Conservation (phyloP, 768 basidiomycete genomes). For the Leccinum subtestaceum region DNA sequence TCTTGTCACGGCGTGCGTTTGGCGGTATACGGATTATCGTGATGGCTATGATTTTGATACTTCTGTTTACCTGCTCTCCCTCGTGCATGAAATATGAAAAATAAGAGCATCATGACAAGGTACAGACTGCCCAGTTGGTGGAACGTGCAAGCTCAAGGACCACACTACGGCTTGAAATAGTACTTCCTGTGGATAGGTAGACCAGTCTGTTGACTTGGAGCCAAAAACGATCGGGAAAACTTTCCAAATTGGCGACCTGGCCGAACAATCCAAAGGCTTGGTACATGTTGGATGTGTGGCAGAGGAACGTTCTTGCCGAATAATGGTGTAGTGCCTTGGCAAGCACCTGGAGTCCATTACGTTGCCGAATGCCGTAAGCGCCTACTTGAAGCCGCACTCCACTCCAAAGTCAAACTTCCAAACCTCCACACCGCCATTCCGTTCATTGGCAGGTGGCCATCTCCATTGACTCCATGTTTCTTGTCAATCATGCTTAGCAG, state of each 20-base stretch:
- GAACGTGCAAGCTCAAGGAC: background rate
- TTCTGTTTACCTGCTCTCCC: constrained; percentile 15
- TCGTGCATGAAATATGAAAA: constrained; percentile 17
- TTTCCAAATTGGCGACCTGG: background rate
- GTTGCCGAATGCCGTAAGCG: no score
- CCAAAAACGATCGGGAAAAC: background rate
- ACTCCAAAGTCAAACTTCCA: no score
- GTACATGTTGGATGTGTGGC: no score
- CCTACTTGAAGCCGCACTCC: no score
- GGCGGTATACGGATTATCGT: constrained; percentile 17
- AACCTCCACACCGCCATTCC: no score
- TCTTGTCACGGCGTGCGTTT: background rate
- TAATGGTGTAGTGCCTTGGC: no score
- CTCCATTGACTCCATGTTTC: no score
- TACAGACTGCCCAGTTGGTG: background rate
- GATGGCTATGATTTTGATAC: constrained; percentile 20
- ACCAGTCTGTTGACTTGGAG: background rate
- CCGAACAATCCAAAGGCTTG: background rate
- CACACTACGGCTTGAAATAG: background rate
- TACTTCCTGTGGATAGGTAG: no score
- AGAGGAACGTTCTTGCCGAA: no score
- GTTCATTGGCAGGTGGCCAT: no score
- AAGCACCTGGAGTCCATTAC: no score
- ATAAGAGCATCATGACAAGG: constrained; percentile 6
- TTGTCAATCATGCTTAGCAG: no score